Percentiles rank a stretch among this genome's conserved stretches.
Evolutionary conservation across 306 rosid species (phyloP).

Genomic region (Sechiopsis laciniata): DNA sequence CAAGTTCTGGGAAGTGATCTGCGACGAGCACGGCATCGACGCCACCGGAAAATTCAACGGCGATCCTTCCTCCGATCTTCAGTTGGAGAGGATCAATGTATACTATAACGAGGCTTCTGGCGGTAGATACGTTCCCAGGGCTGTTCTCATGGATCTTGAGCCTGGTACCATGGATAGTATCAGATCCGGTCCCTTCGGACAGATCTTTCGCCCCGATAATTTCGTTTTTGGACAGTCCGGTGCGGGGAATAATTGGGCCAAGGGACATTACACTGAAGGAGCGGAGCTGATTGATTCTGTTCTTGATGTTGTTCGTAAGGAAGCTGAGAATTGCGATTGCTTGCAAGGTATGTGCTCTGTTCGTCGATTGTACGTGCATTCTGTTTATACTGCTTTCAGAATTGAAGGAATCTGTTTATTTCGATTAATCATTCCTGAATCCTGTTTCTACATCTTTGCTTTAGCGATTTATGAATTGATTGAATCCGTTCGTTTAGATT

Average conservation of each 20-base stretch:
- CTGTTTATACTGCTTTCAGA: not conserved
- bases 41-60: conserved; percentile 61
- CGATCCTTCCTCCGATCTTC: conserved; percentile 47
- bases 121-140: conserved; percentile 83
- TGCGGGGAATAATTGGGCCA: too few relatives aligned
- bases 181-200: conserved; percentile 67
- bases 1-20: conserved; percentile 91
- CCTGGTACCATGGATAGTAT: conserved; percentile 96
- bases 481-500: not conserved
- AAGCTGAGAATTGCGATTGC: too few relatives aligned
- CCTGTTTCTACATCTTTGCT: too few relatives aligned
- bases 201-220: too few relatives aligned
- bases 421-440: not conserved
- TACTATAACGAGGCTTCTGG: conserved; percentile 90
- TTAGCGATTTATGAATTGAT: not conserved
- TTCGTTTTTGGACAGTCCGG: too few relatives aligned
- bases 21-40: conserved; percentile 25
- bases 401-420: not conserved
- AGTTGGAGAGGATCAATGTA: conserved; percentile 78
- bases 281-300: too few relatives aligned
- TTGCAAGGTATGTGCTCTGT: too few relatives aligned
- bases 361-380: too few relatives aligned
- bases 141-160: conserved; percentile 91
- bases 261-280: too few relatives aligned
- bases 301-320: too few relatives aligned